A percentile compares a stretch with the other conserved stretches of the same genome.
phyloP scores from a whole-genome alignment of 2,329 filamentous ascomycete species.

The Lachnum nothofagi region DNA sequence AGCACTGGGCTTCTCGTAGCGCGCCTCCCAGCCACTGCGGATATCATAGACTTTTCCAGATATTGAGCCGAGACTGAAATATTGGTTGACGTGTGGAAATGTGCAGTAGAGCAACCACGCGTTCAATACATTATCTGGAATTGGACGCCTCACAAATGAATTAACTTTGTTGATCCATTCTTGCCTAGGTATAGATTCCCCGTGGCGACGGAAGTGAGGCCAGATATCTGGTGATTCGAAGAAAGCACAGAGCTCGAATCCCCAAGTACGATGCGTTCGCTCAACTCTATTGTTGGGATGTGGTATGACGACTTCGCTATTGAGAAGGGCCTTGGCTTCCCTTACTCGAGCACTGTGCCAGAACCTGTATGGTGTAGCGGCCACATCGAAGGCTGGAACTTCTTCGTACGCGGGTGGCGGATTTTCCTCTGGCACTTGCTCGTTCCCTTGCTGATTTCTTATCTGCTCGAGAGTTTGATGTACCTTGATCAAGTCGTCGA shows the following conservation, averaged over 20 bases:
- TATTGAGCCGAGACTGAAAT: neutral
- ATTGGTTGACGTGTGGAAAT: neutral
- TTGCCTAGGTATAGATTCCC: neutral
- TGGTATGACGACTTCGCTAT: neutral
- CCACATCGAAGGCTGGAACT: neutral
- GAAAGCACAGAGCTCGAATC: neutral
- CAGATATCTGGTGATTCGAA: constrained; percentile 11
- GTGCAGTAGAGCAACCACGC: neutral
- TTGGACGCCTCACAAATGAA: neutral
- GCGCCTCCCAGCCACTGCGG: neutral
- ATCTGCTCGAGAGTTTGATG: no score
- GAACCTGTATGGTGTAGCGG: neutral
- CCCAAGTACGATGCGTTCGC: neutral
- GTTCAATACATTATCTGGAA: neutral
- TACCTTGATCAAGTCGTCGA: no score
- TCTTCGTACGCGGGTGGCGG: no score
- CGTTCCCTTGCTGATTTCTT: no score
- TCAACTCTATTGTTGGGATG: neutral
- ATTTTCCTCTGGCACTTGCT: no score
- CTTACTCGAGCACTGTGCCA: neutral
- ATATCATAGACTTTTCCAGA: neutral
- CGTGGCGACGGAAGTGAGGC: neutral
- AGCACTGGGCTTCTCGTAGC: neutral
- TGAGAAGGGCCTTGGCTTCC: neutral
- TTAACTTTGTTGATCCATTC: neutral